A percentile compares a stretch with the other conserved stretches of the same genome.
Conservation (phyloP, 805 yeast species). For the Zygoascus tannicola region DNA sequence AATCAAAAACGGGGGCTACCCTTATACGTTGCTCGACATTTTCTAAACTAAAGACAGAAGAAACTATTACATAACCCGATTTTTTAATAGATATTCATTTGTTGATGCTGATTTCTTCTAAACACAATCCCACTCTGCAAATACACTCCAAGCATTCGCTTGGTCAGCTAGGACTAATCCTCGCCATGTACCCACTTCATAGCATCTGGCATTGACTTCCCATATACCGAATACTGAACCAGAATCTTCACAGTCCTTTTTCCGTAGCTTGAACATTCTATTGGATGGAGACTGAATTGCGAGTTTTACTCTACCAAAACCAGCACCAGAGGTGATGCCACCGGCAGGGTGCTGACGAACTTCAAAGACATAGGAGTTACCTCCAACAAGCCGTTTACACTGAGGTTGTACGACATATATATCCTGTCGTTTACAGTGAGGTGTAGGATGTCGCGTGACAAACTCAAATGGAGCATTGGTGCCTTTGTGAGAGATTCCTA, state of each 20-base stretch:
- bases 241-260: constrained; percentile 34
- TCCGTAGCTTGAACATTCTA: constrained; percentile 50
- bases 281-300: constrained; percentile 84
- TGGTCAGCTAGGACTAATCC: constrained; percentile 72
- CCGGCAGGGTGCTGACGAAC: constrained; percentile 53
- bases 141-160: constrained; percentile 74
- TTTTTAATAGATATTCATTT: neutral
- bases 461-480: constrained; percentile 52
- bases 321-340: constrained; percentile 35
- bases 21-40: constrained; percentile 46
- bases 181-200: constrained; percentile 74
- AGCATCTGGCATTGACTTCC: constrained; percentile 50
- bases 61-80: neutral
- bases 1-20: constrained; percentile 67
- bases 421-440: constrained; percentile 60
- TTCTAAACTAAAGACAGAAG: constrained; percentile 10
- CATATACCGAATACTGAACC: constrained; percentile 33
- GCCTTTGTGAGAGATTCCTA: constrained; percentile 71
- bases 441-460: constrained; percentile 64
- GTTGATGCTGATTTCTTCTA: constrained; percentile 12
- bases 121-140: constrained; percentile 80
- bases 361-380: constrained; percentile 56
- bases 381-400: constrained; percentile 45
- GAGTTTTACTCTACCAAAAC: constrained; percentile 42
- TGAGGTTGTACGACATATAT: constrained; percentile 83